phyloP scores from a whole-genome alignment of 345 rosid genomes.

The Clausena lansium region DNA sequence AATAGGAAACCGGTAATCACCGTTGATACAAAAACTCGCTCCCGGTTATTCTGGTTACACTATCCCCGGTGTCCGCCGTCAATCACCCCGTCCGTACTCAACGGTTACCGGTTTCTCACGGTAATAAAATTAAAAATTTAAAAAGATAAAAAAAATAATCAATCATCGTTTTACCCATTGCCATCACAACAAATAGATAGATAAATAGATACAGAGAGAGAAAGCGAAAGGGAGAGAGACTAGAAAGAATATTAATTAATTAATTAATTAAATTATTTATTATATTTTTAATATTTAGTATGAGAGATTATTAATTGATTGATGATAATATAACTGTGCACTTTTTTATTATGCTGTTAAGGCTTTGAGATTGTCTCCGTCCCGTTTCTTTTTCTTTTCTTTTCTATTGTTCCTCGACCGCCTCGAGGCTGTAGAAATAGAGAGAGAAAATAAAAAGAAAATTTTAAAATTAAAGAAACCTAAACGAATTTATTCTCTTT shows the following conservation, averaged over 20 bases:
- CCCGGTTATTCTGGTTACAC: constrained; percentile 28
- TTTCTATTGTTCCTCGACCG: constrained; percentile 31
- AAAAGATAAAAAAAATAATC: neutral
- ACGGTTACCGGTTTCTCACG: constrained; percentile 23
- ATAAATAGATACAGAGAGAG: neutral
- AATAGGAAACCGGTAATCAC: constrained; percentile 32
- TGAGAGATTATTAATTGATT: neutral
- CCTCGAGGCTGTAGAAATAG: constrained; percentile 22
- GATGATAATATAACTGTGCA: neutral
- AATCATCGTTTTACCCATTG: neutral
- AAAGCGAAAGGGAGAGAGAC: neutral
- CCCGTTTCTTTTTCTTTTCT: constrained; percentile 14
- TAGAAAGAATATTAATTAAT: neutral
- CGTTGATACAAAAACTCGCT: constrained; percentile 14
- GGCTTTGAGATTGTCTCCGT: constrained; percentile 32
- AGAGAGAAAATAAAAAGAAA: constrained; percentile 5
- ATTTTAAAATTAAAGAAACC: constrained; percentile 16
- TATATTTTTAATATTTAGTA: too few relatives aligned
- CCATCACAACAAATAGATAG: neutral
- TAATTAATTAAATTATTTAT: too few relatives aligned
- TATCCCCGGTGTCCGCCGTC: constrained; percentile 23
- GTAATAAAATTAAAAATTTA: neutral
- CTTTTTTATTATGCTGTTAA: neutral
- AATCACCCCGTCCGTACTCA: constrained; percentile 8
- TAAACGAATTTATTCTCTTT: constrained; percentile 11